Evolutionary conservation across 495 filamentous ascomycete genomes (phyloP).

Genomic region (Physcia stellaris): DNA sequence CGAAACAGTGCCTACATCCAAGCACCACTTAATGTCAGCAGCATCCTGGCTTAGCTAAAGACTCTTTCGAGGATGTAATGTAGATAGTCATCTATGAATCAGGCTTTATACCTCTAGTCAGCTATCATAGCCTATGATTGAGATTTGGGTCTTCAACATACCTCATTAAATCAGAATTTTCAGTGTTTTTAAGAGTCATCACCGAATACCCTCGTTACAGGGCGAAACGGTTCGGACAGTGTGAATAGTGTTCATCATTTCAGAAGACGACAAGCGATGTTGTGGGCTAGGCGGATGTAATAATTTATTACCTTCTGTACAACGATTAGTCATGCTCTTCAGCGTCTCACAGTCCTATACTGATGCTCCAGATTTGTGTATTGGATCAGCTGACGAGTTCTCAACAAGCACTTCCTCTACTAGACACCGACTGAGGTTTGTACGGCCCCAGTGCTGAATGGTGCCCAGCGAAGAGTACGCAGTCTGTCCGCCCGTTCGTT

Average conservation of each 20-base stretch:
- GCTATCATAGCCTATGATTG: slow-evolving; percentile 23
- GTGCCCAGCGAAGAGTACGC: slow-evolving; percentile 49
- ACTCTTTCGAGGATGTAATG: background rate
- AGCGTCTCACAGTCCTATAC: too few species aligned
- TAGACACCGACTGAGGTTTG: slow-evolving; percentile 68
- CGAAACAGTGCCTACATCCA: background rate
- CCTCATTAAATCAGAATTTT: slow-evolving; percentile 99
- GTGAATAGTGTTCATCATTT: slow-evolving; percentile 88
- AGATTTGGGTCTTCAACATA: slow-evolving; percentile 26
- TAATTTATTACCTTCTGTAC: too few species aligned
- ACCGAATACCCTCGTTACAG: slow-evolving; percentile 64
- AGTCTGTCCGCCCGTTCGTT: slow-evolving; percentile 99
- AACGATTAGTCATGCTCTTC: too few species aligned
- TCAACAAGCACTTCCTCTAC: slow-evolving; percentile 79
- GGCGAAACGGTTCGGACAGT: slow-evolving; percentile 81
- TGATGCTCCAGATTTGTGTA: too few species aligned
- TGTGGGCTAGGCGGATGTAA: slow-evolving; percentile 16
- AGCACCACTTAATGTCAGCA: slow-evolving; percentile 2
- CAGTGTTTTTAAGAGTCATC: slow-evolving; percentile 66
- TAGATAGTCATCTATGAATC: slow-evolving; percentile 12
- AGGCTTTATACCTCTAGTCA: slow-evolving; percentile 20
- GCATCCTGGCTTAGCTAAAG: background rate
- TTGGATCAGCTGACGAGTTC: slow-evolving; percentile 91
- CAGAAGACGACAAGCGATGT: slow-evolving; percentile 10
- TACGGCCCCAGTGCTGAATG: slow-evolving; percentile 62